phyloP scores from a whole-genome alignment of 345 rosid species.

The Moringa oleifera region DNA sequence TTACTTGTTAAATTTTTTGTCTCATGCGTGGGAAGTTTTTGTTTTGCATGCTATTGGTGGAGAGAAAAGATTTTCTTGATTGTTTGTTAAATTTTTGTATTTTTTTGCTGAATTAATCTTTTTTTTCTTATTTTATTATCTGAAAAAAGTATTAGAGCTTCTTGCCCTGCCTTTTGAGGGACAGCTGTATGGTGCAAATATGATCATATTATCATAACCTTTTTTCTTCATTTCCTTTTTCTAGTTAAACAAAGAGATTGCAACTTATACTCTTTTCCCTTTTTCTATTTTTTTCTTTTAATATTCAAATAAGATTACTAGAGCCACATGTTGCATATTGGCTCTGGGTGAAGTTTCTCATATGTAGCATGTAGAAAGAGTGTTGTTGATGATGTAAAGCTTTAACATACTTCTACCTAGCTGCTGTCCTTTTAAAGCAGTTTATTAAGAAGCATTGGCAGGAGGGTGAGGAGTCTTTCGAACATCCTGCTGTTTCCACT shows the following conservation, averaged over 20 bases:
- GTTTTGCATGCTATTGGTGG: background rate
- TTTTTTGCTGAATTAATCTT: conserved; percentile 5
- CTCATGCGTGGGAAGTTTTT: background rate
- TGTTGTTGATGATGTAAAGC: conserved; percentile 22
- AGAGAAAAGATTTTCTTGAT: background rate
- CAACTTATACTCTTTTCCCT: background rate
- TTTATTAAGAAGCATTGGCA: conserved; percentile 89
- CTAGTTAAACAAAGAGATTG: background rate
- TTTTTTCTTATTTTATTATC: background rate
- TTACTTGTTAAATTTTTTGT: background rate
- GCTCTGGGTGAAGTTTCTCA: background rate
- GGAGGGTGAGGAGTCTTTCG: conserved; percentile 75
- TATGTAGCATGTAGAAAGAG: background rate
- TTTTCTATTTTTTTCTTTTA: background rate
- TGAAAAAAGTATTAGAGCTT: background rate
- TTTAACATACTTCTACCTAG: conserved; percentile 69
- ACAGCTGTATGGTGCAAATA: background rate
- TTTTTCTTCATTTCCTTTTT: background rate
- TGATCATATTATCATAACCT: background rate
- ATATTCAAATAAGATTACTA: conserved; percentile 2
- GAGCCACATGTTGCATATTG: background rate
- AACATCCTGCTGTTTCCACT: conserved; percentile 61
- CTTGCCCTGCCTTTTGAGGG: background rate
- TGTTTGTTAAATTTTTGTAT: background rate
- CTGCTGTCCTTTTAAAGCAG: conserved; percentile 89